Conservation (phyloP, 169 alveolate genomes). For the Cryptosporidium xiaoi region DNA sequence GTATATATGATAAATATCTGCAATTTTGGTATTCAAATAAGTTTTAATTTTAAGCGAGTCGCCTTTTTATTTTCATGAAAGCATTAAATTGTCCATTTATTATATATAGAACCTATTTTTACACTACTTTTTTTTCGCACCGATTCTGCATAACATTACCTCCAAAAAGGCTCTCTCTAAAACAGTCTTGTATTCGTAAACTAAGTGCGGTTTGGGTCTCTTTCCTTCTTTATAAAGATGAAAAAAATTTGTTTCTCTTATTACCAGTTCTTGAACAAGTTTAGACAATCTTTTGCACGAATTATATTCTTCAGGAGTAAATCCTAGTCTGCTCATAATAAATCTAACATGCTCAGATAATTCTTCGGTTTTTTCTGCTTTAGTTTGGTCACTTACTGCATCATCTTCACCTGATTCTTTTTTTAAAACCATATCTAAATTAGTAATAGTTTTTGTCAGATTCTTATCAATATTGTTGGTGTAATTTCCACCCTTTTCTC, state of each 20-base stretch:
- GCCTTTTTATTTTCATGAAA: too few species aligned
- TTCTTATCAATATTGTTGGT: background rate
- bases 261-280: background rate
- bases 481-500: too few species aligned
- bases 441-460: background rate
- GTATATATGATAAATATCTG: too few species aligned
- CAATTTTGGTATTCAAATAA: too few species aligned
- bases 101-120: too few species aligned
- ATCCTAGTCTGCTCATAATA: conserved; percentile 14
- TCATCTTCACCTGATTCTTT: background rate
- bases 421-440: background rate
- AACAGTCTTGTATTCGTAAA: too few species aligned
- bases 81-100: too few species aligned
- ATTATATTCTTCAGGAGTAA: conserved; percentile 12
- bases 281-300: background rate
- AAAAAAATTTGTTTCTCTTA: background rate
- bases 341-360: background rate
- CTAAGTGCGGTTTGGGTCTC: background rate
- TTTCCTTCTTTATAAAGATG: background rate
- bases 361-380: background rate
- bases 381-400: background rate
- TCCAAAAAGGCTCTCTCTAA: too few species aligned
- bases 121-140: background rate
- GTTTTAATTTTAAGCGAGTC: too few species aligned
- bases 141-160: background rate